A percentile compares a stretch with the other conserved stretches of the same genome.
Conservation (phyloP, 345 rosid genomes). For the Linum trigynum region DNA sequence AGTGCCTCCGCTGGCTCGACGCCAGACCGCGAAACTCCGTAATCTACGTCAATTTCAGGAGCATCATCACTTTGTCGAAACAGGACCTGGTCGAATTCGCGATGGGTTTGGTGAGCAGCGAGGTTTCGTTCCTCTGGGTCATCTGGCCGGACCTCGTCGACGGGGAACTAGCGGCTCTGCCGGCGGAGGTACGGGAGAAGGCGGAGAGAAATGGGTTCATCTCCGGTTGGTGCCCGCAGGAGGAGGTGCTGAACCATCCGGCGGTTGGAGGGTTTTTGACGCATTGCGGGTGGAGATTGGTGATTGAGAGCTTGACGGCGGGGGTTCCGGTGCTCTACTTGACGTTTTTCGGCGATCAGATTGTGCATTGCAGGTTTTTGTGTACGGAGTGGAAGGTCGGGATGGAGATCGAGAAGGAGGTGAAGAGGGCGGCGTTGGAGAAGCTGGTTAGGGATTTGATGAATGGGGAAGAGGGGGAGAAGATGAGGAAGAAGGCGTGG, state of each 20-base stretch:
- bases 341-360: constrained; percentile 12
- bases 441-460: constrained; percentile 8
- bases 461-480: constrained; percentile 13
- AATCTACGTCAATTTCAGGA: too few relatives aligned
- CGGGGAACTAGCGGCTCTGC: not conserved
- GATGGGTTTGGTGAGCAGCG: too few relatives aligned
- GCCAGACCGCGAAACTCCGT: too few relatives aligned
- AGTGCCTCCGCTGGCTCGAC: constrained; percentile 3
- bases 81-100: too few relatives aligned
- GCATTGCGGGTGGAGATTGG: constrained; percentile 17
- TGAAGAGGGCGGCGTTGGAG: constrained; percentile 12
- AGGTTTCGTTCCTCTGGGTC: too few relatives aligned
- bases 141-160: constrained; percentile 3
- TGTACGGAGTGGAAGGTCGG: constrained; percentile 12
- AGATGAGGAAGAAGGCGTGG: too few relatives aligned
- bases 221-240: too few relatives aligned
- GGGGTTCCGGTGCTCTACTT: constrained; percentile 10
- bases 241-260: too few relatives aligned
- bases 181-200: too few relatives aligned
- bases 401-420: not conserved
- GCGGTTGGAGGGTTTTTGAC: constrained; percentile 12
- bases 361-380: not conserved
- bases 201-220: not conserved
- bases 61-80: constrained; percentile 1
- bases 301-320: too few relatives aligned